Evolutionary conservation across 345 rosid genomes (phyloP).

Genomic region (Geranium brycei): DNA sequence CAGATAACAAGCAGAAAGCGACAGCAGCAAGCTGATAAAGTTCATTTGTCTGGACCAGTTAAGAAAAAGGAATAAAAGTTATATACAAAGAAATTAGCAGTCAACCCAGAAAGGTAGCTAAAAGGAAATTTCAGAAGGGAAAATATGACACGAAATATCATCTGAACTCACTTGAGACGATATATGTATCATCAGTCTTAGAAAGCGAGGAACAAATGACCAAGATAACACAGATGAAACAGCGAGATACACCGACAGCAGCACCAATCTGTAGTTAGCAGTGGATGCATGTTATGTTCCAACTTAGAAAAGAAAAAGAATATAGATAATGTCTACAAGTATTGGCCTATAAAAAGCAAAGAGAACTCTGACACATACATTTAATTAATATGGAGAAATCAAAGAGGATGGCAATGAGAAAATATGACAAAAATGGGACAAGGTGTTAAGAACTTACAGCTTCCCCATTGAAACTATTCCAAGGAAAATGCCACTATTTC

Average conservation of each 20-base stretch:
- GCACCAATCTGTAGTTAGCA: constrained; percentile 48
- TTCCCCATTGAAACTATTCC: constrained; percentile 94
- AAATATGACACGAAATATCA: background rate
- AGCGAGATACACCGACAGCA: constrained; percentile 61
- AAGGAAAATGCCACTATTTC: constrained; percentile 66
- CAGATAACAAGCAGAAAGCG: constrained; percentile 95
- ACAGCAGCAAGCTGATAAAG: constrained; percentile 98
- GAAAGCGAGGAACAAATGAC: constrained; percentile 93
- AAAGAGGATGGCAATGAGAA: no score
- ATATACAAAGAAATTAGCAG: background rate
- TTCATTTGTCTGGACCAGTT: constrained; percentile 66
- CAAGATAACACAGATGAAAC: constrained; percentile 73
- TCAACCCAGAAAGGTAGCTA: constrained; percentile 4
- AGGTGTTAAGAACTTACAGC: constrained; percentile 36
- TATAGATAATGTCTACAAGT: background rate
- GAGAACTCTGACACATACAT: background rate
- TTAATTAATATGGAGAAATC: background rate
- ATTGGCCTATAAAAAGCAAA: background rate
- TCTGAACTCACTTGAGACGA: constrained; percentile 81
- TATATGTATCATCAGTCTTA: constrained; percentile 84
- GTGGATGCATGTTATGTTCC: constrained; percentile 1
- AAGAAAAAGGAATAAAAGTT: constrained; percentile 10
- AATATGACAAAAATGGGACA: constrained; percentile 1
- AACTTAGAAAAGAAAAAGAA: background rate
- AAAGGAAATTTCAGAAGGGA: background rate